Percentiles rank a stretch among this genome's conserved stretches.
Evolutionary conservation across 192 early-diverging fungal species (phyloP).

Genomic region (Umbelopsis ramanniana): DNA sequence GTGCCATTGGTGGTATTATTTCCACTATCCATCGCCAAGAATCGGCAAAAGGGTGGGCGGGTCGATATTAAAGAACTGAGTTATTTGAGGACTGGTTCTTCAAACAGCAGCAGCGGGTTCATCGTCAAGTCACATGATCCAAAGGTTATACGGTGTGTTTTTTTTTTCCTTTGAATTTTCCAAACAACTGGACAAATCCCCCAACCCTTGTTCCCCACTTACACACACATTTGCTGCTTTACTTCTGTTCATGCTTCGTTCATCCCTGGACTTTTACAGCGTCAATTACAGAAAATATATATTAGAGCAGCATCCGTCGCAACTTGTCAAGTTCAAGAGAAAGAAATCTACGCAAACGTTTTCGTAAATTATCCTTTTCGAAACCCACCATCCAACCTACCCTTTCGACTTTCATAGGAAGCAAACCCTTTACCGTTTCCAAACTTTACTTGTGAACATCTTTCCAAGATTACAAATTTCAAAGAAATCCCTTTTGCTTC

Average conservation of each 20-base stretch:
- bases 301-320: conserved; percentile 30
- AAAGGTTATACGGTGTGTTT: neutral
- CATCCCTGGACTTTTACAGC: conserved; percentile 32
- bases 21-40: conserved; percentile 14
- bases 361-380: conserved; percentile 29
- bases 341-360: conserved; percentile 31
- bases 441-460: conserved; percentile 19
- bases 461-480: conserved; percentile 23
- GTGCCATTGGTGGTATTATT: conserved; percentile 25
- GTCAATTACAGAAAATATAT: conserved; percentile 29
- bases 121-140: conserved; percentile 3
- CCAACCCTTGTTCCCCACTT: neutral
- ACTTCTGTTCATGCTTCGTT: conserved; percentile 38
- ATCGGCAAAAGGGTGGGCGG: neutral
- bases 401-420: conserved; percentile 18
- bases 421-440: conserved; percentile 11
- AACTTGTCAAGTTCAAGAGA: conserved; percentile 29
- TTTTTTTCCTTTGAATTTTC: conserved; percentile 18
- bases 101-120: neutral
- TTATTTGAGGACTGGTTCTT: neutral
- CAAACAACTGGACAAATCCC: conserved; percentile 5
- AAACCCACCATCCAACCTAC: conserved; percentile 10
- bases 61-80: conserved; percentile 2
- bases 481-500: conserved; percentile 20
- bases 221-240: conserved; percentile 22